These are phyloP conservation scores for Solanum piurae DNA, from an alignment of 257 asterid species.

Conservation along the genomic window DNA sequence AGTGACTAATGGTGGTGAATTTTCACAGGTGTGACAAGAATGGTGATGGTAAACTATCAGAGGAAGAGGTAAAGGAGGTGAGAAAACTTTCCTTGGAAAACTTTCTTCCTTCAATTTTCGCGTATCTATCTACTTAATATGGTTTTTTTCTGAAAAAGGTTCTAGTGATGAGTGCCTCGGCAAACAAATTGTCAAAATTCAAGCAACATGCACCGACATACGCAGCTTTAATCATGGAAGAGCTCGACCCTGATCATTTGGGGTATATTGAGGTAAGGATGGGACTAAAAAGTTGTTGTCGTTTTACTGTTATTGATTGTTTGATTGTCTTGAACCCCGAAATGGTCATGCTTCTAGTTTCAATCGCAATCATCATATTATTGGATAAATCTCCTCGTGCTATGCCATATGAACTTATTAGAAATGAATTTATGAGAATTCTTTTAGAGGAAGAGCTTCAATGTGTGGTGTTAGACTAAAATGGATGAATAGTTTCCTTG, in stretches of 20 bases:
- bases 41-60: constrained; percentile 88
- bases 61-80: constrained; percentile 94
- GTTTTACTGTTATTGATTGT: not conserved
- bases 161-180: constrained; percentile 87
- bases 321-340: not conserved
- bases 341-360: not conserved
- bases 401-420: not conserved
- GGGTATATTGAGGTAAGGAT: constrained; percentile 72
- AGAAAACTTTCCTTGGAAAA: not conserved
- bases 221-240: constrained; percentile 90
- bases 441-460: not conserved
- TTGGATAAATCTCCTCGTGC: not conserved
- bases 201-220: constrained; percentile 56
- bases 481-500: not conserved
- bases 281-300: not conserved
- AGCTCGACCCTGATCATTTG: constrained; percentile 77
- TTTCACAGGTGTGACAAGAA: constrained; percentile 87
- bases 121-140: not conserved
- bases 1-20: not conserved
- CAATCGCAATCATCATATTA: not conserved
- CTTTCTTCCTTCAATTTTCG: not conserved
- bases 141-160: constrained; percentile 35
- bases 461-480: not conserved
- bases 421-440: not conserved
- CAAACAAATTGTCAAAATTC: constrained; percentile 72